These are phyloP conservation scores for Balamuthia mandrillaris DNA, from an alignment of 208 protist genomes.

Conservation along the genomic window DNA sequence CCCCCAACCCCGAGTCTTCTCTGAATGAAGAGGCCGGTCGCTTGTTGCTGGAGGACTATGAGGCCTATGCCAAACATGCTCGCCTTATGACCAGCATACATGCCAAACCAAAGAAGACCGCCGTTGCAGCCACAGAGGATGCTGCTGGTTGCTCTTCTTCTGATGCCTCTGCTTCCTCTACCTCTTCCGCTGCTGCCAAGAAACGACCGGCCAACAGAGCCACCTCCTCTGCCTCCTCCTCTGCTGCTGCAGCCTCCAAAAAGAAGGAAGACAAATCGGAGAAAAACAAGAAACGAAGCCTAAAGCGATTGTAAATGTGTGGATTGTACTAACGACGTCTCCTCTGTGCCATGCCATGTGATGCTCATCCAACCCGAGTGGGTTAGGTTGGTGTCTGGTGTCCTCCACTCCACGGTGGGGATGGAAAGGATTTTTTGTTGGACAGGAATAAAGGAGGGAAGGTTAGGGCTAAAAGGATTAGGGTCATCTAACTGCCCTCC, in stretches of 20 bases:
- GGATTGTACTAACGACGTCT: not conserved
- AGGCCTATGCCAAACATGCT: slow-evolving; percentile 22
- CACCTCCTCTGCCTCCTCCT: not conserved
- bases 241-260: not conserved
- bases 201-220: not conserved
- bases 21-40: slow-evolving; percentile 97
- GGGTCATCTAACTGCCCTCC: not conserved
- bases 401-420: not conserved
- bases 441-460: not conserved
- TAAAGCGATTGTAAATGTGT: not conserved
- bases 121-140: not conserved
- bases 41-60: slow-evolving; percentile 92
- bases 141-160: not conserved
- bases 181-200: not conserved
- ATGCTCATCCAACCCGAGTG: not conserved
- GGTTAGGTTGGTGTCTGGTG: not conserved
- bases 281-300: not conserved
- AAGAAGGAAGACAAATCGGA: not conserved
- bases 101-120: not conserved
- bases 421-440: not conserved
- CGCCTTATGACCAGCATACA: slow-evolving; percentile 24
- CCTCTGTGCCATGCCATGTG: not conserved
- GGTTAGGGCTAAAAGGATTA: not conserved
- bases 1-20: slow-evolving; percentile 96
- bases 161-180: not conserved